Percentiles rank a stretch among this genome's conserved stretches.
These are phyloP conservation scores for Triticum timopheevii DNA, from an alignment of 176 grass and related monocot species.

Conservation along the genomic window DNA sequence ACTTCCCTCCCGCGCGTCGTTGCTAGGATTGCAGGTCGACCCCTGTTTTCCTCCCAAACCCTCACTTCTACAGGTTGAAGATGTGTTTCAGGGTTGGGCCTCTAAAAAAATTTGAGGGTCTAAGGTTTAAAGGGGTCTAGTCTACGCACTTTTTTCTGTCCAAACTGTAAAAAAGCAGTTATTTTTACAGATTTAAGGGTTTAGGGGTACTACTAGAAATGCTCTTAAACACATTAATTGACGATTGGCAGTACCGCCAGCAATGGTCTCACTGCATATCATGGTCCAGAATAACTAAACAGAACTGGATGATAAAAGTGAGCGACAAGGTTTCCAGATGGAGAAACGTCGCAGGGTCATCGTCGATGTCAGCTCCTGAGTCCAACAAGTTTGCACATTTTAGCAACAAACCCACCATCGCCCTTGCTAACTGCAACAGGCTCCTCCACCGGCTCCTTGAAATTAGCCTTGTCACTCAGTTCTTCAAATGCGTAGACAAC, in stretches of 20 bases:
- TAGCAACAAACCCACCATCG: conserved; percentile 27
- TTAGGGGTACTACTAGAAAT: too few species aligned
- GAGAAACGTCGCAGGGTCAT: conserved; percentile 12
- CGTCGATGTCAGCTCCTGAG: conserved; percentile 35
- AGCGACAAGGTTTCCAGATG: conserved; percentile 18
- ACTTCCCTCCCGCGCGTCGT: too few species aligned
- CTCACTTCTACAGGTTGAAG: too few species aligned
- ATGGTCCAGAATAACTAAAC: neutral
- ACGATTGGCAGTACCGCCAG: neutral
- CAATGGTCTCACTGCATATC: neutral
- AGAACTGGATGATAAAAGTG: conserved; percentile 26
- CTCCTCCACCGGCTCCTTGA: conserved; percentile 68
- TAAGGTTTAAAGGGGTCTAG: too few species aligned
- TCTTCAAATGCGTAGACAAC: conserved; percentile 85
- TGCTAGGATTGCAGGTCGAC: too few species aligned
- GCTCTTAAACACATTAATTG: neutral
- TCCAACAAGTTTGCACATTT: conserved; percentile 43
- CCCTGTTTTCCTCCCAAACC: too few species aligned
- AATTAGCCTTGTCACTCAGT: conserved; percentile 69
- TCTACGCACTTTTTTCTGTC: too few species aligned
- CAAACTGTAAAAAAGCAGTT: too few species aligned
- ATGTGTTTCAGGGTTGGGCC: too few species aligned
- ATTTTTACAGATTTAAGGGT: too few species aligned
- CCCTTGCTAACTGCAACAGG: conserved; percentile 29
- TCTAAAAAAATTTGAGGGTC: too few species aligned